Evolutionary conservation across 106 monocot species (phyloP).

Genomic region (Ottelia alismoides): DNA sequence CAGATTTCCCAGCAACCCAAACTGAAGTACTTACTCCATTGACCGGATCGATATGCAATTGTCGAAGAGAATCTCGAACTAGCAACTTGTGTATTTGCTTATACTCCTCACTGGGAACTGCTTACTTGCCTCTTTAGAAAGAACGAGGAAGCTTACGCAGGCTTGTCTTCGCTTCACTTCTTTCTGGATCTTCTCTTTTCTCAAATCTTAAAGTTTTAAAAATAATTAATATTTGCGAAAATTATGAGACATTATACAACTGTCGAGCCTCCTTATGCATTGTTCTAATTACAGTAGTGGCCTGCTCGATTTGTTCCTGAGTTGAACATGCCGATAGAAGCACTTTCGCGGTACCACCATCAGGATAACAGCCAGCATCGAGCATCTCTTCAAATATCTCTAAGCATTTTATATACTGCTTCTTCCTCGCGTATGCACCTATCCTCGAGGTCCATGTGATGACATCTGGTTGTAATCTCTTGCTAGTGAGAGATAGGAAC

Average conservation of each 20-base stretch:
- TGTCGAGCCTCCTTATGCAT: conserved; percentile 65
- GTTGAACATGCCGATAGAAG: conserved; percentile 57
- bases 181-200: no score
- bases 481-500: conserved; percentile 24
- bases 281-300: conserved; percentile 50
- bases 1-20: no score
- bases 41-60: no score
- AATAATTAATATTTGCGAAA: no score
- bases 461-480: conserved; percentile 46
- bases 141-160: no score
- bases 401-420: conserved; percentile 58
- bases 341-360: conserved; percentile 80
- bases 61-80: no score
- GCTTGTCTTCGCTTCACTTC: no score
- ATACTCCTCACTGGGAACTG: no score
- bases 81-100: no score
- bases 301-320: conserved; percentile 60
- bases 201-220: no score
- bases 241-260: conserved; percentile 10
- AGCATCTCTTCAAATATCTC: conserved; percentile 89
- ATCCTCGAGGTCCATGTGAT: conserved; percentile 84
- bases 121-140: no score
- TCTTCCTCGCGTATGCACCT: conserved; percentile 65
- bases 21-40: no score
- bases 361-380: conserved; percentile 71